Conservation (phyloP, 2,329 filamentous ascomycete genomes). For the Paecilomyces niveus region DNA sequence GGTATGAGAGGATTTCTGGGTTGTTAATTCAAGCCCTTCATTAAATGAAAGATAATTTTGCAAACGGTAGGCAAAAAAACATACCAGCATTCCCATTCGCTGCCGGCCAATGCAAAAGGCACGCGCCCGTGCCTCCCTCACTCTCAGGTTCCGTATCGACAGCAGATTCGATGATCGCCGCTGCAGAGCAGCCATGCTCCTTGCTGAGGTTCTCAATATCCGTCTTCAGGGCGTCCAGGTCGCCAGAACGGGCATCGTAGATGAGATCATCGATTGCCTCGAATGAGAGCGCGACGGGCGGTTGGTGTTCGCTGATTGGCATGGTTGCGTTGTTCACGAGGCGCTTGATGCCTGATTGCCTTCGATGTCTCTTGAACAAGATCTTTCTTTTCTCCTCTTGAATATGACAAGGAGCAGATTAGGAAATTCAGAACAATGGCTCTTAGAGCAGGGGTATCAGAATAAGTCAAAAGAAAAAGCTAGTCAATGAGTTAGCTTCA, state of each 20-base stretch:
- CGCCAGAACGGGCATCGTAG: slow-evolving; percentile 75
- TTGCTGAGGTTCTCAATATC: slow-evolving; percentile 54
- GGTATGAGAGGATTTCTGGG: slow-evolving; percentile 41
- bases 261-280: slow-evolving; percentile 89
- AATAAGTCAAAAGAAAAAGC: neutral
- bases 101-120: slow-evolving; percentile 75
- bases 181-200: slow-evolving; percentile 52
- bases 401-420: neutral
- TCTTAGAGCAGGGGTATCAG: too few relatives aligned
- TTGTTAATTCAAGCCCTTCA: neutral
- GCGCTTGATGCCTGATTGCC: neutral
- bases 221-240: slow-evolving; percentile 59
- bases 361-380: neutral
- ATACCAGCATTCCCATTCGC: slow-evolving; percentile 81
- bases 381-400: neutral
- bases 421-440: neutral
- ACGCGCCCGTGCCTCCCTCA: slow-evolving; percentile 45
- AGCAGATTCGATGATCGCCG: slow-evolving; percentile 62
- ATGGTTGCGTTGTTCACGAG: slow-evolving; percentile 4
- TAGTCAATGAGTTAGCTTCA: neutral
- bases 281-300: slow-evolving; percentile 48
- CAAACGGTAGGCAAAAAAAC: too few relatives aligned
- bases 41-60: neutral
- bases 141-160: slow-evolving; percentile 72
- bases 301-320: neutral